Percentiles rank a stretch among this genome's conserved stretches.
These are phyloP conservation scores for Hymenoscyphus linearis DNA, from an alignment of 2,329 filamentous ascomycete species.

Conservation along the genomic window DNA sequence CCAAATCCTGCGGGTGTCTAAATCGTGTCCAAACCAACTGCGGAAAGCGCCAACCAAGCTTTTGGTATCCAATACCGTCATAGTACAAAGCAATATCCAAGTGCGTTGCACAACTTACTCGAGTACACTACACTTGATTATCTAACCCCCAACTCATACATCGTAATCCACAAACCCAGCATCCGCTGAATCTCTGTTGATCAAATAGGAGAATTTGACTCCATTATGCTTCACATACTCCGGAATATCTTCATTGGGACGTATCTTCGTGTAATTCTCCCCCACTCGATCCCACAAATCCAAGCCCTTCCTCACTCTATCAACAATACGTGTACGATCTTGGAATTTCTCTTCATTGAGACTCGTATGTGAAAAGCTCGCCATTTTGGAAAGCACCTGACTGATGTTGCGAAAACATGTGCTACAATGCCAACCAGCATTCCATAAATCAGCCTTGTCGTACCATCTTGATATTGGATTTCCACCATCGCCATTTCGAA, in stretches of 20 bases:
- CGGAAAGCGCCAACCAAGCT: neutral
- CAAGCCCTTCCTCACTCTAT: conserved; percentile 37
- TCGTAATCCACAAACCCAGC: conserved; percentile 23
- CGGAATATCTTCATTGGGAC: conserved; percentile 40
- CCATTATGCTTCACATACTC: conserved; percentile 32
- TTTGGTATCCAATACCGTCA: neutral
- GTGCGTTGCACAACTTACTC: neutral
- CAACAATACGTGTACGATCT: conserved; percentile 36
- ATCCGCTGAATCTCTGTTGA: conserved; percentile 22
- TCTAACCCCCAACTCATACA: neutral
- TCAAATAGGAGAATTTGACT: conserved; percentile 21
- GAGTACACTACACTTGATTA: neutral
- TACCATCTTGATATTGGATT: conserved; percentile 21
- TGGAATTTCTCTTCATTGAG: conserved; percentile 38
- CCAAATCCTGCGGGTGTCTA: neutral
- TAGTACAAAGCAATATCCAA: neutral
- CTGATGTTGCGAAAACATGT: conserved; percentile 39
- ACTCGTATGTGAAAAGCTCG: conserved; percentile 38
- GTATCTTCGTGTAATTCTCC: conserved; percentile 35
- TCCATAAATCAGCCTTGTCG: conserved; percentile 34
- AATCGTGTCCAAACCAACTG: neutral
- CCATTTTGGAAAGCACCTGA: conserved; percentile 39
- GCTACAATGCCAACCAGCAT: conserved; percentile 44
- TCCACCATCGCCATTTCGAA: conserved; percentile 33
- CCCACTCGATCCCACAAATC: conserved; percentile 38